These are phyloP conservation scores for Rhizoclosmatium globosum DNA, from an alignment of 192 early-diverging fungal genomes.

Conservation along the genomic window DNA sequence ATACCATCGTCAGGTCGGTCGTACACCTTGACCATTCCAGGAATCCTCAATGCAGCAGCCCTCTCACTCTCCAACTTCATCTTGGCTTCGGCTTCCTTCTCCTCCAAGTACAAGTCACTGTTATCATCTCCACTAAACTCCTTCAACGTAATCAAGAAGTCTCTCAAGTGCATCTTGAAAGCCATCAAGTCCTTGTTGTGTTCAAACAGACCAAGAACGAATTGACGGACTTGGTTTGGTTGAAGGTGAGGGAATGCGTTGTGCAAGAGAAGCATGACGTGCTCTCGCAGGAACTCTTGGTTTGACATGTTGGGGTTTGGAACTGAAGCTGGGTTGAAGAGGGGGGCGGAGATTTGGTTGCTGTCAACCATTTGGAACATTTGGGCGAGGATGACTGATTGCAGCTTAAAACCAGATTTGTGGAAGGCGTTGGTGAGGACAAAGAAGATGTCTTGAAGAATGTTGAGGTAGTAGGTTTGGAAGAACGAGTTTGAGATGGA, in stretches of 20 bases:
- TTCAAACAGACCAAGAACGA: conserved; percentile 88
- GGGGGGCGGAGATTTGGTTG: conserved; percentile 81
- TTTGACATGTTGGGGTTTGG: conserved; percentile 83
- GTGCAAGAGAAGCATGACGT: conserved; percentile 81
- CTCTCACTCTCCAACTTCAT: conserved; percentile 79
- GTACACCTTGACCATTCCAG: conserved; percentile 95
- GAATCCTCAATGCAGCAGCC: conserved; percentile 85
- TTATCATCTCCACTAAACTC: conserved; percentile 92
- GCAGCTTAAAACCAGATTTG: conserved; percentile 95
- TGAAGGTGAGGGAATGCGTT: conserved; percentile 94
- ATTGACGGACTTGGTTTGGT: conserved; percentile 80
- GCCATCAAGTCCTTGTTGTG: conserved; percentile 77
- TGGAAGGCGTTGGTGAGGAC: conserved; percentile 97
- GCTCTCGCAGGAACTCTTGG: conserved; percentile 80
- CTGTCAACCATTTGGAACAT: conserved; percentile 89
- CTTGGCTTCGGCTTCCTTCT: conserved; percentile 86
- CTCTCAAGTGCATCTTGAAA: conserved; percentile 95
- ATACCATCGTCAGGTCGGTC: conserved; percentile 57
- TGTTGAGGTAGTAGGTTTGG: conserved; percentile 88
- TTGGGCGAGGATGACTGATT: conserved; percentile 88
- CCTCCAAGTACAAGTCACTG: conserved; percentile 83
- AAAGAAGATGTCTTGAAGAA: conserved; percentile 96
- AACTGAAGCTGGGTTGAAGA: conserved; percentile 79
- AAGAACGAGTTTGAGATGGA: conserved; percentile 85
- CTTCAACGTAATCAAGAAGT: conserved; percentile 81